Percentiles rank a stretch among this genome's conserved stretches.
phyloP scores from a whole-genome alignment of 2,329 filamentous ascomycete genomes.

The Decorospora gaudefroyi region DNA sequence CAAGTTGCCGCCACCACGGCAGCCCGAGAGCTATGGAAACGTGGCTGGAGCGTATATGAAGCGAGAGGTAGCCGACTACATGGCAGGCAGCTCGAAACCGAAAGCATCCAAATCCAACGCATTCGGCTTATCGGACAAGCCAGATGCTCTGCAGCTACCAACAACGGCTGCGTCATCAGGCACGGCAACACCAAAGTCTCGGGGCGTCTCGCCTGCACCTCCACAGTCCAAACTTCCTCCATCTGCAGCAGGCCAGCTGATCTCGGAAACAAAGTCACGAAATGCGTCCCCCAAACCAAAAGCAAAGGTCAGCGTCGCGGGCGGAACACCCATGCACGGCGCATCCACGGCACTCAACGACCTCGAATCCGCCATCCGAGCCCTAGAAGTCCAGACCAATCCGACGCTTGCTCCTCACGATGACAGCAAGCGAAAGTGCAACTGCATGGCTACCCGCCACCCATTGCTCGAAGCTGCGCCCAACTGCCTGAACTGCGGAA shows the following conservation, averaged over 20 bases:
- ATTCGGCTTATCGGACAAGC: conserved; percentile 58
- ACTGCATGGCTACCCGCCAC: conserved; percentile 86
- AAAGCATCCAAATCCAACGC: conserved; percentile 51
- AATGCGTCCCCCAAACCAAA: conserved; percentile 57
- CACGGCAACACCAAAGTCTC: conserved; percentile 42
- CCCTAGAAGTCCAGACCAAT: conserved; percentile 90
- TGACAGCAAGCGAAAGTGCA: conserved; percentile 69
- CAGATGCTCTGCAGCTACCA: conserved; percentile 51
- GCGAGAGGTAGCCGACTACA: conserved; percentile 74
- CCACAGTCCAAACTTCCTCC: conserved; percentile 61
- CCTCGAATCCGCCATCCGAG: conserved; percentile 77
- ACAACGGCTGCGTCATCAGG: conserved; percentile 32
- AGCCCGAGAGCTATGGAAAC: conserved; percentile 64
- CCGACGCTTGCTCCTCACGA: conserved; percentile 66
- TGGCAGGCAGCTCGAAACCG: conserved; percentile 53
- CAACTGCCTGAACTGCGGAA: conserved; percentile 90
- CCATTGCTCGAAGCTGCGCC: conserved; percentile 88
- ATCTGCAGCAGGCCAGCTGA: conserved; percentile 75
- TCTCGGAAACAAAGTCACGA: conserved; percentile 72
- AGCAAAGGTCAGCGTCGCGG: conserved; percentile 72
- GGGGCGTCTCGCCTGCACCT: conserved; percentile 51
- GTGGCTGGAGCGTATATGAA: conserved; percentile 75
- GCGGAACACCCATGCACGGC: conserved; percentile 81
- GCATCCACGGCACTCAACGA: conserved; percentile 72
- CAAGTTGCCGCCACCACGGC: conserved; percentile 50